Evolutionary conservation across 1,284 basidiomycete genomes (phyloP), one percentile per base, ranked within the genome.

Genomic region (Fomitopsis betulina): DNA sequence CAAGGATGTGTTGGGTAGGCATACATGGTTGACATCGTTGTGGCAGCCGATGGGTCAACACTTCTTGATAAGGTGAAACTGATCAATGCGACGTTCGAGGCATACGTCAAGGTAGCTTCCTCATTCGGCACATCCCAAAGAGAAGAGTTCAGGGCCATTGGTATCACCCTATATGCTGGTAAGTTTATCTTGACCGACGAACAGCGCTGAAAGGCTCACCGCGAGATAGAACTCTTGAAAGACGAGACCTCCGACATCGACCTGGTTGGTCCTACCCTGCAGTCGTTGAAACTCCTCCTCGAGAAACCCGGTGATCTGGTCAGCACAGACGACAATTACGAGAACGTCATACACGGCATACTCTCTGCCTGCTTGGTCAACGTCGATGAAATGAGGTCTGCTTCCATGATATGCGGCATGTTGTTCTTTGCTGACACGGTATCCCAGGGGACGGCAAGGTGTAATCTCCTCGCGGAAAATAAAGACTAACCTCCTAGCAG

Each of bases 361-460:
- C 73, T 98, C 10, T 95, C 93, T 0, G 82, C 89, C 1, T 94
- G 93, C 68, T 73, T 99, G 39, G 76, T 89, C 55, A 92, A 95
- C 67, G 81, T 98, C 23, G 94, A 98, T 65, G 93, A 91, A 62
- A 93, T 97, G 87, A 85, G 93, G 93, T 94, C 56, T 62, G 85
- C 73, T 38, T 4, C 23, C 5, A n/a, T 37, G 9, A 17, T 38
- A 12, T 9, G n/a, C 30, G 54, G 45, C 62, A 19, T 57, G 15
- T 30, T 51, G 5, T 33, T 2, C 2, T 19, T 23, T 23, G 21
- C 23, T 42, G 58, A 56, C 58, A 52, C 27, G 62, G 33, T 15
- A 54, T 47, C 33, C 35, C 53, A 95, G 94, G 57, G 87, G 91
- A 9, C 85, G 94, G 50, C 81, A 87, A 59, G 96, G 95, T 3